Evolutionary conservation across 495 filamentous ascomycete genomes (phyloP).

Genomic region (Daldinia concentrica): DNA sequence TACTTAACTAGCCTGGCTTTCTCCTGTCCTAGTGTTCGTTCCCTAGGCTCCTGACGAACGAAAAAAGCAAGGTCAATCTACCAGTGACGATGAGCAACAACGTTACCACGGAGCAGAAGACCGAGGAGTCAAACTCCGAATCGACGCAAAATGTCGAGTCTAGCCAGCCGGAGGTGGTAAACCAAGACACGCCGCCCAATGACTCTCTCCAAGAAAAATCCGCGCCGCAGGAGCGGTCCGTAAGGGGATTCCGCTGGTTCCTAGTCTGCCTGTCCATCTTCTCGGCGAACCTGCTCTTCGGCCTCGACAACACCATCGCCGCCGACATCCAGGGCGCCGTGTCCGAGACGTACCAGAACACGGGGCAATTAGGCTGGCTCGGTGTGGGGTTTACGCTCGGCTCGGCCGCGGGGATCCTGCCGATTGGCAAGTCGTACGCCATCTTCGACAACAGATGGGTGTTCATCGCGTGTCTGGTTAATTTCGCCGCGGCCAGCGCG

Average conservation of each 20-base stretch:
- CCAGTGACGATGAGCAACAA: neutral
- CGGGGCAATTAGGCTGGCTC: constrained; percentile 65
- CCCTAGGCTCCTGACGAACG: too few relatives aligned
- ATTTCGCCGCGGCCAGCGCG: constrained; percentile 64
- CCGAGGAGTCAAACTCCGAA: constrained; percentile 6
- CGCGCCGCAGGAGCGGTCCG: constrained; percentile 13
- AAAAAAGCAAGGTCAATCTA: neutral
- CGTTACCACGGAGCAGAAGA: constrained; percentile 4
- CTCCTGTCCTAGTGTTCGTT: neutral
- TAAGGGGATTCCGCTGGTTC: constrained; percentile 46
- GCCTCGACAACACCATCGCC: constrained; percentile 70
- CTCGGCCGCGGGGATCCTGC: constrained; percentile 55
- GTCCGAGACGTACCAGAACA: constrained; percentile 54
- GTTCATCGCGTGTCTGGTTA: constrained; percentile 57
- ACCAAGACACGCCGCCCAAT: constrained; percentile 24
- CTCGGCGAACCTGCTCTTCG: constrained; percentile 61
- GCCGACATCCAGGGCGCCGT: constrained; percentile 65
- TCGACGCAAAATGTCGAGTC: constrained; percentile 45
- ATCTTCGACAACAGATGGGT: constrained; percentile 64
- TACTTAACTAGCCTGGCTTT: neutral
- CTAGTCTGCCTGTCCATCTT: constrained; percentile 58
- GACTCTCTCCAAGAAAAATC: neutral
- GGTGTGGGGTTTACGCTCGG: constrained; percentile 62
- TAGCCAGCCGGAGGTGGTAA: constrained; percentile 49
- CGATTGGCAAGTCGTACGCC: constrained; percentile 53